These are phyloP conservation scores for Aspergillus phoenicis DNA, from an alignment of 2,329 filamentous ascomycete species.

Conservation along the genomic window DNA sequence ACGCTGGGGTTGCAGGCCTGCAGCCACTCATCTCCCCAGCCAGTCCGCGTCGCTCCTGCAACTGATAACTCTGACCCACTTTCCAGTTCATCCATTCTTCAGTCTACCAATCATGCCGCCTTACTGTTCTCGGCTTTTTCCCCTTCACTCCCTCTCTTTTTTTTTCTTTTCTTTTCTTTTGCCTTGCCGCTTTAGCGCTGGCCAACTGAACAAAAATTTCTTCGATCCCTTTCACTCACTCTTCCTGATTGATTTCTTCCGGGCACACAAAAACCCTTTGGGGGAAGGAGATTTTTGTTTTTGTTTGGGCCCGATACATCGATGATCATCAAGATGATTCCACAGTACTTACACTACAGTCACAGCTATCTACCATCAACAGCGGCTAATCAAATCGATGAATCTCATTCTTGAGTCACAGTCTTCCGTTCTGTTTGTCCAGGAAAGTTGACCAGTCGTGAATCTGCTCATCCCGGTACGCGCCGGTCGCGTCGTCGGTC, in stretches of 20 bases:
- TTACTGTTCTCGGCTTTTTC: slow-evolving; percentile 25
- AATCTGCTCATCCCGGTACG: not conserved
- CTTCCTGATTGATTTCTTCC: slow-evolving; percentile 20
- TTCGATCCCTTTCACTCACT: slow-evolving; percentile 18
- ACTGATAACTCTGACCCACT: slow-evolving; percentile 27
- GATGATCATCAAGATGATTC: not conserved
- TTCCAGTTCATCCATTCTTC: slow-evolving; percentile 16
- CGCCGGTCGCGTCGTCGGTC: slow-evolving; percentile 4
- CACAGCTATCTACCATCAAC: not conserved
- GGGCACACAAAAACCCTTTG: not conserved
- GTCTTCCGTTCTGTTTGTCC: not conserved
- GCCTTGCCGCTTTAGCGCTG: slow-evolving; percentile 38
- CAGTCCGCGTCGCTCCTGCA: slow-evolving; percentile 35
- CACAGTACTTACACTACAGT: not conserved
- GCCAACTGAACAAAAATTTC: slow-evolving; percentile 40
- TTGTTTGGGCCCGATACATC: not conserved
- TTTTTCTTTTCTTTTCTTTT: slow-evolving; percentile 8
- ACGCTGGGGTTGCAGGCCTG: slow-evolving; percentile 26
- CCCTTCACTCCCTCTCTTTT: slow-evolving; percentile 23
- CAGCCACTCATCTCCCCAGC: slow-evolving; percentile 28
- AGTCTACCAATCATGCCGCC: slow-evolving; percentile 32
- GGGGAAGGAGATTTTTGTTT: not conserved
- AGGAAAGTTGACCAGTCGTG: too few species aligned
- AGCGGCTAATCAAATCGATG: not conserved
- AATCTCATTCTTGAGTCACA: slow-evolving; percentile 2